Percentiles rank a stretch among this genome's conserved stretches.
Evolutionary conservation across 371 early-diverging fungal genomes (phyloP).

Genomic region (Blakeslea trispora): DNA sequence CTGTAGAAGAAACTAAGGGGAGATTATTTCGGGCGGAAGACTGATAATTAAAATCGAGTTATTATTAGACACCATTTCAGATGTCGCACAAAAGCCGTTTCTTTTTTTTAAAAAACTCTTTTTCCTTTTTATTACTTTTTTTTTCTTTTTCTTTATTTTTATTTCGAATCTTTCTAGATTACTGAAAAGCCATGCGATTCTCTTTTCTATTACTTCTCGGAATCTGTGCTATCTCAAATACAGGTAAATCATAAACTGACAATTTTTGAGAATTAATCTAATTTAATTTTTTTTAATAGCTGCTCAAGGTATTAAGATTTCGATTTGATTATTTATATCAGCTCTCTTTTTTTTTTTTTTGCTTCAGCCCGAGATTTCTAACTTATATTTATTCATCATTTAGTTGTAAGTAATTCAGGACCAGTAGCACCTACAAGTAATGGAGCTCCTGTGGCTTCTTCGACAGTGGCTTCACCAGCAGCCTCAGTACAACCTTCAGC

Average conservation of each 20-base stretch:
- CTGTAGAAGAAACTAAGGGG: background rate
- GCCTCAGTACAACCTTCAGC: background rate
- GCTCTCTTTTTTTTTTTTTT: too few relatives aligned
- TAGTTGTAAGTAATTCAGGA: background rate
- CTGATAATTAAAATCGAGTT: background rate
- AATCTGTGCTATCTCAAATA: constrained; percentile 6
- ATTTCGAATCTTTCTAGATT: background rate
- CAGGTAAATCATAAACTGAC: constrained; percentile 11
- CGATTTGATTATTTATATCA: too few relatives aligned
- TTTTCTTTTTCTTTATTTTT: constrained; percentile 2
- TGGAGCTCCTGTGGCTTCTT: background rate
- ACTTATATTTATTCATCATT: background rate
- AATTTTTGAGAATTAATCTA: background rate
- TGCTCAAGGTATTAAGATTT: constrained; percentile 27
- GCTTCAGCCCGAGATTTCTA: background rate
- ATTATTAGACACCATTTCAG: background rate
- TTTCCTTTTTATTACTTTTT: constrained; percentile 5
- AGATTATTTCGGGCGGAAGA: too few relatives aligned
- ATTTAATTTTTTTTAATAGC: constrained; percentile 14
- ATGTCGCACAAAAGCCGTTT: too few relatives aligned
- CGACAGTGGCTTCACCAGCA: too few relatives aligned
- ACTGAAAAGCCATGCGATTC: constrained; percentile 9
- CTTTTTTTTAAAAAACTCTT: constrained; percentile 5
- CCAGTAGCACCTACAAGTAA: background rate
- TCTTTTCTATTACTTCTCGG: constrained; percentile 3